Conservation (phyloP, 1,139 yeast genomes). For the Pichia sp. region DNA sequence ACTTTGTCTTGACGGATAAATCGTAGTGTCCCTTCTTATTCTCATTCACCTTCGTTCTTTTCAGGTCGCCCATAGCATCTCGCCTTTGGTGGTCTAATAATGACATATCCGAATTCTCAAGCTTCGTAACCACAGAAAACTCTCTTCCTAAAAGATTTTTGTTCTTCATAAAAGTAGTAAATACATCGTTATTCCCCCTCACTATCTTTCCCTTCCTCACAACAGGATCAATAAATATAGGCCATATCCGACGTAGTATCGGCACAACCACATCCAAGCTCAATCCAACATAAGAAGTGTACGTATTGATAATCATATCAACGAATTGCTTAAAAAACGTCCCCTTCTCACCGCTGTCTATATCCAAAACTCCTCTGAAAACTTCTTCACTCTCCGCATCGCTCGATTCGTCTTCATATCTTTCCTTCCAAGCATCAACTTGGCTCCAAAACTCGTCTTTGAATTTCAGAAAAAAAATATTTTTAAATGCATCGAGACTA, state of each 20-base stretch:
- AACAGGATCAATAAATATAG: slow-evolving; percentile 26
- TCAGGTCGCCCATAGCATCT: slow-evolving; percentile 6
- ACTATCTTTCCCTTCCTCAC: slow-evolving; percentile 18
- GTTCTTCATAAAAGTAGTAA: slow-evolving; percentile 26
- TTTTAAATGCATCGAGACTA: slow-evolving; percentile 20
- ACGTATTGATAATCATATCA: slow-evolving; percentile 28
- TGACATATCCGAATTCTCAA: slow-evolving; percentile 17
- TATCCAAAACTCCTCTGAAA: not conserved
- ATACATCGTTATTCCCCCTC: slow-evolving; percentile 25
- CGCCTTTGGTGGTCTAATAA: slow-evolving; percentile 10
- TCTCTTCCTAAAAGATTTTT: slow-evolving; percentile 26
- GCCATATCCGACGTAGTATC: slow-evolving; percentile 28
- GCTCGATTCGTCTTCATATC: not conserved
- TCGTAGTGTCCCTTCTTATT: slow-evolving; percentile 31
- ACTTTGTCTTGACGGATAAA: slow-evolving; percentile 46
- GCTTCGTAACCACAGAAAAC: slow-evolving; percentile 21
- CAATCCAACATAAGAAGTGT: slow-evolving; percentile 26
- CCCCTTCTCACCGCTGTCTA: slow-evolving; percentile 5
- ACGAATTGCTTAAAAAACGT: slow-evolving; percentile 23
- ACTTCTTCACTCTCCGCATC: not conserved
- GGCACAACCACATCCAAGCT: slow-evolving; percentile 26
- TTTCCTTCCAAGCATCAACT: not conserved
- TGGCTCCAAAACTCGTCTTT: slow-evolving; percentile 19
- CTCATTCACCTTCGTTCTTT: not conserved
- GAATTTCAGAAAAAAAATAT: slow-evolving; percentile 19